Evolutionary conservation across 2,329 filamentous ascomycete species (phyloP), one percentile per base, ranked within the genome.

Genomic region (Sporothrix mexicana): DNA sequence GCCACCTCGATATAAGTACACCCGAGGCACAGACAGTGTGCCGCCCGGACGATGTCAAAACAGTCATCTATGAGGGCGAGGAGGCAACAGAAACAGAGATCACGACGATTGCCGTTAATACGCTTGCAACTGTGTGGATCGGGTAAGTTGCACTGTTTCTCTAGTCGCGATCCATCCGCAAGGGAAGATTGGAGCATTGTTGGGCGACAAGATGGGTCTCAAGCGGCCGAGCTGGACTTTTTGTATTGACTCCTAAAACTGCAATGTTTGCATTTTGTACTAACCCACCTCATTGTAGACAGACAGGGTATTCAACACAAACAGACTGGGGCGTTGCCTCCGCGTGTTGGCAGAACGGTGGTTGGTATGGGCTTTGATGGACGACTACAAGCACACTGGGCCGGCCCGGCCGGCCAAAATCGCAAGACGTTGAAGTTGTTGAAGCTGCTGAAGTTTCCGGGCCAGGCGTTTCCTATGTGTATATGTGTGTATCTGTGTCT

Each of bases 1-100:
- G 15, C 15, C 45, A 4, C 55, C 23, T 5, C 23, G 15, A 15
- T n/a, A 43, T 62, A 36, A 77, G 76, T 25, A 75, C 73, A 2
- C 75, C 76, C 0, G 74, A 76, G 3, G 73, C 75, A n/a, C 77
- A 77, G 68, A 77, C 77, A 2, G 74, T 77, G 4, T 78, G 76
- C 72, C 70, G 76, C 23, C 70, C 73, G 51, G 64, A 71, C 13
- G 69, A 74, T 10, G 61, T 71, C 30, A 72, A 74, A 13, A 78
- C 77, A 3, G 72, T 77, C 20, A 59, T 74, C 23, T 74, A 74
- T 2, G 36, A 73, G 12, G 73, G 69, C 53, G 72, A 74, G 7
- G 66, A 72, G 13, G 69, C 72, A 67, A 77, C 76, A 1, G 70
- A 74, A n/a, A 71, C 71, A 13, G 62, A 75, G 13, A 72, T 78